Percentiles rank a stretch among this genome's conserved stretches.
These are phyloP conservation scores for Eucalyptus sp. DNA, from an alignment of 345 rosid species.

Conservation along the genomic window DNA sequence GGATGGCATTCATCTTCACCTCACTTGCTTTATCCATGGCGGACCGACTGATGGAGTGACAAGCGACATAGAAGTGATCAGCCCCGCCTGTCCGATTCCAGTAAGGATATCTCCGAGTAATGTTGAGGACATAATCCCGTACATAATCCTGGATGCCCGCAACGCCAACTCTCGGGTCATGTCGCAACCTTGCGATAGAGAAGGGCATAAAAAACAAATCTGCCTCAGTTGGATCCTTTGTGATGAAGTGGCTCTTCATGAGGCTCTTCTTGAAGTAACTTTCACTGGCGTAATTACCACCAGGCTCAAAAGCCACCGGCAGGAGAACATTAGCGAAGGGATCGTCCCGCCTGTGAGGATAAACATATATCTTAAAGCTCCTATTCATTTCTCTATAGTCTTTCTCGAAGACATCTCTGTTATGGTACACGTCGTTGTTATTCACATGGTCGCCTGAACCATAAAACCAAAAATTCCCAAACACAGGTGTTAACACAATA, in stretches of 20 bases:
- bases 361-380: conserved; percentile 44
- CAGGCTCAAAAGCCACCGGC: conserved; percentile 32
- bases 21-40: conserved; percentile 27
- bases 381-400: conserved; percentile 44
- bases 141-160: conserved; percentile 28
- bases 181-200: conserved; percentile 44
- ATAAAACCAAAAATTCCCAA: conserved; percentile 16
- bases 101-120: conserved; percentile 36
- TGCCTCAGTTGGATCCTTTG: conserved; percentile 26
- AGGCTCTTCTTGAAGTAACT: conserved; percentile 47
- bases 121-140: conserved; percentile 21
- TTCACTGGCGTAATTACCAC: conserved; percentile 50
- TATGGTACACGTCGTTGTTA: conserved; percentile 28
- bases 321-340: conserved; percentile 32
- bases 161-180: conserved; percentile 27
- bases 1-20: conserved; percentile 41
- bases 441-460: conserved; percentile 27
- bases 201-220: conserved; percentile 52
- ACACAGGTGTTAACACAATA: not conserved
- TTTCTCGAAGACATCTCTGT: conserved; percentile 30
- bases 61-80: conserved; percentile 55
- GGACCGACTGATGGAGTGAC: conserved; percentile 48
- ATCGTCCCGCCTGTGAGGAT: conserved; percentile 34
- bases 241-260: conserved; percentile 37
- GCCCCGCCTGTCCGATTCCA: conserved; percentile 59